Conservation (phyloP, 306 rosid genomes). For the Benincasa hispida region DNA sequence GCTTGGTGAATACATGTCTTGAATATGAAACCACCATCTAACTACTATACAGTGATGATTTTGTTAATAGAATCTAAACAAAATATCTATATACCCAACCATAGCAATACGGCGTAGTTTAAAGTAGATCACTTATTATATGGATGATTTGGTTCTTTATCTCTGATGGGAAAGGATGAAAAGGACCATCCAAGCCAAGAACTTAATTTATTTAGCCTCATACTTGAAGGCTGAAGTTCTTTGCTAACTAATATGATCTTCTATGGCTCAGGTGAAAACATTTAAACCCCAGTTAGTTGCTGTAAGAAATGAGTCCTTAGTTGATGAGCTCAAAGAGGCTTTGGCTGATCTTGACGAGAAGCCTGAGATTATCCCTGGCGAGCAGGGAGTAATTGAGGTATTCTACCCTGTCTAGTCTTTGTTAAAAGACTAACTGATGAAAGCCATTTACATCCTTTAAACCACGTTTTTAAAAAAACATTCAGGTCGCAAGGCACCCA, state of each 20-base stretch:
- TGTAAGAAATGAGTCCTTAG: conserved; percentile 71
- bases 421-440: neutral
- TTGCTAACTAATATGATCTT: neutral
- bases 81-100: neutral
- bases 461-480: neutral
- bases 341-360: conserved; percentile 60
- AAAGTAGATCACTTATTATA: neutral
- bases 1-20: neutral
- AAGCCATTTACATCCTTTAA: neutral
- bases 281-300: conserved; percentile 88
- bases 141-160: neutral
- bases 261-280: conserved; percentile 53
- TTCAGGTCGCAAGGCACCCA: conserved; percentile 97
- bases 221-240: neutral
- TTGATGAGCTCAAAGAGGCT: conserved; percentile 83
- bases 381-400: conserved; percentile 93
- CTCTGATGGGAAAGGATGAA: neutral
- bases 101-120: neutral
- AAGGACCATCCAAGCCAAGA: neutral
- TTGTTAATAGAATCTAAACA: neutral
- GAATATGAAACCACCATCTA: neutral
- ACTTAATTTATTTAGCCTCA: neutral
- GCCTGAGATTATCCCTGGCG: conserved; percentile 97
- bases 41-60: neutral
- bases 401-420: conserved; percentile 4